Evolutionary conservation across 2,329 filamentous ascomycete genomes (phyloP).

Genomic region (Cladosporium cucumerinum): DNA sequence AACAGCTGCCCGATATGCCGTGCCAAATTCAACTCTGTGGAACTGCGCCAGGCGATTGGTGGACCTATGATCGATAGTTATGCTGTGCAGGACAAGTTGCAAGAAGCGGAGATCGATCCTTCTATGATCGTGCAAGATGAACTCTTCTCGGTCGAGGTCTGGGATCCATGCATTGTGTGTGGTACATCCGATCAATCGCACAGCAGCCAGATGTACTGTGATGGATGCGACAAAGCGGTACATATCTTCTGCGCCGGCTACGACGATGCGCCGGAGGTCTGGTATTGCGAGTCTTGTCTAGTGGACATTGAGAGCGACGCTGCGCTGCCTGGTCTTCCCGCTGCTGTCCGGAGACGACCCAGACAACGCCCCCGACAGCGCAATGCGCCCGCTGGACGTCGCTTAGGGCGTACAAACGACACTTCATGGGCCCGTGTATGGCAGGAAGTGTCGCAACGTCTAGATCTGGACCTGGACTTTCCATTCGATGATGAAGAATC

Average conservation of each 20-base stretch:
- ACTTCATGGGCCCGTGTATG: constrained; percentile 74
- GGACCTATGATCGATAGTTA: constrained; percentile 59
- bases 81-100: constrained; percentile 74
- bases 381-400: constrained; percentile 10
- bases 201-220: constrained; percentile 82
- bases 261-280: constrained; percentile 55
- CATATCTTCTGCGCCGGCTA: constrained; percentile 90
- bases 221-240: constrained; percentile 83
- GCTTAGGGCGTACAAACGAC: constrained; percentile 34
- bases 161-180: constrained; percentile 79
- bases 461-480: constrained; percentile 77
- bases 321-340: constrained; percentile 27
- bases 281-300: constrained; percentile 86
- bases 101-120: constrained; percentile 86
- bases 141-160: constrained; percentile 55
- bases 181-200: constrained; percentile 77
- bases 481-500: constrained; percentile 69
- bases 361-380: constrained; percentile 21
- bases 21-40: constrained; percentile 83
- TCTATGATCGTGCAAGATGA: constrained; percentile 68
- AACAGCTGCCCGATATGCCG: constrained; percentile 98
- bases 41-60: constrained; percentile 75
- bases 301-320: constrained; percentile 30
- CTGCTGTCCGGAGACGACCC: constrained; percentile 25
- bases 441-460: constrained; percentile 80